Evolutionary conservation across 805 yeast species (phyloP).

Genomic region (Pichia californica): DNA sequence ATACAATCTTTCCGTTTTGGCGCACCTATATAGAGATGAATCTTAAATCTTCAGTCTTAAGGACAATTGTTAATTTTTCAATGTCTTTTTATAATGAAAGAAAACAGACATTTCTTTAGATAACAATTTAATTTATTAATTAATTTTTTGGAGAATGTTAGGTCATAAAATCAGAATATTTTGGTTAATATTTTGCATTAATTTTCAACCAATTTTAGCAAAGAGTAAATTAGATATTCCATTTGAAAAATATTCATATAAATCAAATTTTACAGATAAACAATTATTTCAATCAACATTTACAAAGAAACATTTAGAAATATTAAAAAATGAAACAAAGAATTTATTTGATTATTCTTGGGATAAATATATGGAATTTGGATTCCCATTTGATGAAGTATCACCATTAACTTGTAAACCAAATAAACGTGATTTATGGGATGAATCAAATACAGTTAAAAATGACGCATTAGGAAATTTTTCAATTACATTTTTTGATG

Average conservation of each 20-base stretch:
- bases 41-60: too few relatives aligned
- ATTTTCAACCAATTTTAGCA: not conserved
- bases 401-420: slow-evolving; percentile 67
- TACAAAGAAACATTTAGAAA: slow-evolving; percentile 18
- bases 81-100: too few relatives aligned
- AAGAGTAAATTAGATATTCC: not conserved
- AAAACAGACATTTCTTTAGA: too few relatives aligned
- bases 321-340: slow-evolving; percentile 39
- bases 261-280: slow-evolving; percentile 15
- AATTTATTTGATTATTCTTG: slow-evolving; percentile 69
- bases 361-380: slow-evolving; percentile 58
- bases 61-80: too few relatives aligned
- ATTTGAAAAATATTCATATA: slow-evolving; percentile 12
- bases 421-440: slow-evolving; percentile 53
- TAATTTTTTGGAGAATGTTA: too few relatives aligned
- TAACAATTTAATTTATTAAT: too few relatives aligned
- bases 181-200: too few relatives aligned
- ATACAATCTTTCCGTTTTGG: too few relatives aligned
- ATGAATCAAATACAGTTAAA: slow-evolving; percentile 47
- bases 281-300: slow-evolving; percentile 24
- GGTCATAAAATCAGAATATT: too few relatives aligned
- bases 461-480: slow-evolving; percentile 86
- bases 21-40: too few relatives aligned
- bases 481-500: slow-evolving; percentile 71
- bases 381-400: slow-evolving; percentile 79